phyloP scores from a whole-genome alignment of 345 rosid species.

The Eutrema yunnanense region DNA sequence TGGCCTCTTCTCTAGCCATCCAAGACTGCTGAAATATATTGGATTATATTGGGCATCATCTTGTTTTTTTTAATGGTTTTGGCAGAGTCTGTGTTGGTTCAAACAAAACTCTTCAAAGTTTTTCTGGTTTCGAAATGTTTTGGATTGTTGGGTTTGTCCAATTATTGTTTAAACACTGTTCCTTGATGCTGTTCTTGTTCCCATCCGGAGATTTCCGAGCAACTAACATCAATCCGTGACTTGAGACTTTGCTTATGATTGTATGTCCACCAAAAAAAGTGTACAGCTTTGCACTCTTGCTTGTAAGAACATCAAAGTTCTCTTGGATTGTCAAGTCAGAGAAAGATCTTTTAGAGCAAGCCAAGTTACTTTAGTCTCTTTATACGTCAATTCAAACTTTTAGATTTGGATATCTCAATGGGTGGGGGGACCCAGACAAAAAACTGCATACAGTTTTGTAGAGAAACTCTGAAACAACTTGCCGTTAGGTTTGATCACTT shows the following conservation, averaged over 20 bases:
- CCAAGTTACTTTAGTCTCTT: conserved; percentile 18
- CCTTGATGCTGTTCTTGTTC: conserved; percentile 1
- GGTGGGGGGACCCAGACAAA: conserved; percentile 13
- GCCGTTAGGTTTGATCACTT: conserved; percentile 1
- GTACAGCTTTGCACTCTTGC: conserved; percentile 25
- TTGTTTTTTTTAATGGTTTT: not conserved
- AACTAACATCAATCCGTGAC: conserved; percentile 15
- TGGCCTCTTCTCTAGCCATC: conserved; percentile 5
- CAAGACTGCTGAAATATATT: not conserved
- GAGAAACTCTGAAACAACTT: not conserved
- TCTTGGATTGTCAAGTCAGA: conserved; percentile 26
- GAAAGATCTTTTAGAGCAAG: conserved; percentile 26
- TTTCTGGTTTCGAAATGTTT: not conserved
- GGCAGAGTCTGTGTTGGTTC: not conserved
- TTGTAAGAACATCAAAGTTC: conserved; percentile 24
- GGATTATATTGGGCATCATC: not conserved
- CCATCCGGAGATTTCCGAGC: too few relatives aligned
- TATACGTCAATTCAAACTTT: conserved; percentile 21
- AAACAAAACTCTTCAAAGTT: not conserved
- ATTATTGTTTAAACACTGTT: not conserved
- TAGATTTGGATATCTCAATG: conserved; percentile 21
- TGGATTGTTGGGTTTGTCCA: not conserved
- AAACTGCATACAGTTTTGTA: not conserved
- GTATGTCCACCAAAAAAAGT: conserved; percentile 14
- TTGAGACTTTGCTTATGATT: conserved; percentile 18